phyloP scores from a whole-genome alignment of 768 basidiomycete species.

The Phaeolepiota aurea region DNA sequence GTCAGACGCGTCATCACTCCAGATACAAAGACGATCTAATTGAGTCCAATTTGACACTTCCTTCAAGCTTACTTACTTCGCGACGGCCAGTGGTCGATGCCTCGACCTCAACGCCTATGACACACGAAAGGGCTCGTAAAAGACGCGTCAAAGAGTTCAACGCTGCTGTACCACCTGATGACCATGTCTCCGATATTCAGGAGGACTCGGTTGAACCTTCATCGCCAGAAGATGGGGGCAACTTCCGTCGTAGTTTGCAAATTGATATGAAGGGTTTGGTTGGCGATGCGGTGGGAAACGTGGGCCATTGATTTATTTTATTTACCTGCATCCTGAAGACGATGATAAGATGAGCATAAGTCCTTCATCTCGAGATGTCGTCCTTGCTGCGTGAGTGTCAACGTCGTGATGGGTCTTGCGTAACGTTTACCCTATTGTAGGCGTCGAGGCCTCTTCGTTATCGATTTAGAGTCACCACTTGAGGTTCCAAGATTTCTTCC shows the following conservation, averaged over 20 bases:
- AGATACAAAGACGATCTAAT: slow-evolving; percentile 7
- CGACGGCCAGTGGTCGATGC: slow-evolving; percentile 12
- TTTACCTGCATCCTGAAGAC: slow-evolving; percentile 4
- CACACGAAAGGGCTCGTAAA: slow-evolving; percentile 10
- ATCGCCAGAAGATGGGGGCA: slow-evolving; percentile 49
- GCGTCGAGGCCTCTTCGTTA: slow-evolving; percentile 88
- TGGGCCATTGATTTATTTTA: slow-evolving; percentile 26
- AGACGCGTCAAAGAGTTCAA: slow-evolving; percentile 6
- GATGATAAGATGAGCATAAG: slow-evolving; percentile 80
- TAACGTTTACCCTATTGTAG: slow-evolving; percentile 20
- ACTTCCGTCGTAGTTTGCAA: slow-evolving; percentile 50
- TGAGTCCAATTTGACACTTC: slow-evolving; percentile 3
- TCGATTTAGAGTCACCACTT: slow-evolving; percentile 84
- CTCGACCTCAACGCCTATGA: slow-evolving; percentile 10
- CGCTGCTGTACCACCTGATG: slow-evolving; percentile 2
- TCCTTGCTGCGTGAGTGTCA: slow-evolving; percentile 70
- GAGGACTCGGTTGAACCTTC: slow-evolving; percentile 11
- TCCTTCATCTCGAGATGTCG: slow-evolving; percentile 81
- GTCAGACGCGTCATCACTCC: not conserved
- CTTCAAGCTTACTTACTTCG: slow-evolving; percentile 8
- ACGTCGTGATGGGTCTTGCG: not conserved
- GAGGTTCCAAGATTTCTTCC: slow-evolving; percentile 90
- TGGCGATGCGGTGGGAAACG: slow-evolving; percentile 79
- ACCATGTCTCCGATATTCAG: slow-evolving; percentile 3
- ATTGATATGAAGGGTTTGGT: slow-evolving; percentile 77